Percentiles rank a stretch among this genome's conserved stretches.
Conservation (phyloP, 2,329 filamentous ascomycete genomes). For the Sporothrix protearum region DNA sequence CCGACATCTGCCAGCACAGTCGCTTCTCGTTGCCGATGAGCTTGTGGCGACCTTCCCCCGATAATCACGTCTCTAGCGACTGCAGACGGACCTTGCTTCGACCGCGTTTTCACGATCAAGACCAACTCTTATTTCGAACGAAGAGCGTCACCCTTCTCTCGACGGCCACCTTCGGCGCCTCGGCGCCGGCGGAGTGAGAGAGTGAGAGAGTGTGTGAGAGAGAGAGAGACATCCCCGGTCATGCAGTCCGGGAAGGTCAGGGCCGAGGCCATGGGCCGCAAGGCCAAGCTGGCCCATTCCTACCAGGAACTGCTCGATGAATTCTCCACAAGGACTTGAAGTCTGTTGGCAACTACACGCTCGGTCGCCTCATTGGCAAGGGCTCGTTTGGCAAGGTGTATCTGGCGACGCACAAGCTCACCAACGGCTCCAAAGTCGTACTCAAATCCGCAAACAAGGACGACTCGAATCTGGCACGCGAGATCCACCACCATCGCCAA, state of each 20-base stretch:
- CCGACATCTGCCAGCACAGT: background rate
- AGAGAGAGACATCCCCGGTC: background rate
- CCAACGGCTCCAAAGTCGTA: conserved; percentile 98
- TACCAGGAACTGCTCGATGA: conserved; percentile 97
- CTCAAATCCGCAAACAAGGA: conserved; percentile 97
- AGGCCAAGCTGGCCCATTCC: conserved; percentile 84
- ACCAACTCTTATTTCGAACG: background rate
- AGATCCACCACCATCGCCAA: conserved; percentile 97
- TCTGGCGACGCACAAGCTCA: conserved; percentile 91
- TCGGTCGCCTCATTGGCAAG: conserved; percentile 91
- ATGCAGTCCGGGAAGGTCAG: conserved; percentile 62
- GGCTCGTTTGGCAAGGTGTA: conserved; percentile 99
- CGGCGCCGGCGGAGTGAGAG: too few species aligned
- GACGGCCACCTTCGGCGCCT: too few species aligned
- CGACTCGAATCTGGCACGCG: conserved; percentile 90
- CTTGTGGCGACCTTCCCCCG: background rate
- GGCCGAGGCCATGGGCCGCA: conserved; percentile 65
- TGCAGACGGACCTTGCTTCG: background rate
- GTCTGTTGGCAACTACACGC: conserved; percentile 89
- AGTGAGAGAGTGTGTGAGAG: too few species aligned
- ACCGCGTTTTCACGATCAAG: background rate
- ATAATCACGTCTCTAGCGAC: background rate
- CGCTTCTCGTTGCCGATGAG: background rate
- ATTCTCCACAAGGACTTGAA: conserved; percentile 90
- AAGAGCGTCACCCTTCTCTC: background rate